Base-by-base conservation (phyloP, 179 eudicot species). In the Dionaea muscipula region DNA sequence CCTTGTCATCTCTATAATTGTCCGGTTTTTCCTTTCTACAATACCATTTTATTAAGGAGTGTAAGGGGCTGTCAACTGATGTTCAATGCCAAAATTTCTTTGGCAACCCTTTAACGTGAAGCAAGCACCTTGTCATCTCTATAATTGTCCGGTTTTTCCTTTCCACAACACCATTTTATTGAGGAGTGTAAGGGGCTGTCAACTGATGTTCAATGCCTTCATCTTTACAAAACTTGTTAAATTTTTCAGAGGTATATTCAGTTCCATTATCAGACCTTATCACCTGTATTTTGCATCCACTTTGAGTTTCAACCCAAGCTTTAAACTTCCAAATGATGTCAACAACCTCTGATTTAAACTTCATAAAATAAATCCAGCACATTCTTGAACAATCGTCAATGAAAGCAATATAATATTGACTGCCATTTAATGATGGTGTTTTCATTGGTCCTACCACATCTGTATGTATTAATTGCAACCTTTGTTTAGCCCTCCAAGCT, bases 381-480 rank as follows among this genome's bases (percentile, higher is more conserved):
- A 60, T 54, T 25, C 57, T 12, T 10, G 72, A 35, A 18, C 9
- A 53, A 48, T 67, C 66, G 55, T 61, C 56, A 33, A 67, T 61
- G n/a, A 61, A 48, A 13, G 26, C n/a, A 40, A 61, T 33, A 17
- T 24, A 67, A 55, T 55, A 61, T 6, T 2, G 4, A 9, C 45
- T 61, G 2, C 57, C 57, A 0, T 46, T 25, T 0, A 59, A 15
- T 13, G 55, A 66, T 11, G 65, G 54, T 1, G 70, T 66, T n/a
- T n/a, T n/a, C 45, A 25, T 54, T 50, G 27, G 38, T n/a, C 12
- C 36, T 54, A 0, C 70, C 70, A 26, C 16, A 41, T 66, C 47
- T 0, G 54, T 51, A 23, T 62, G 59, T 0, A 53, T 66, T 17
- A 65, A 40, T 23, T 65, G 69, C 33, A 60, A 21, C 15, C 0